These are phyloP conservation scores for Leccinum barrowsii DNA, from an alignment of 768 basidiomycete genomes.

Conservation along the genomic window DNA sequence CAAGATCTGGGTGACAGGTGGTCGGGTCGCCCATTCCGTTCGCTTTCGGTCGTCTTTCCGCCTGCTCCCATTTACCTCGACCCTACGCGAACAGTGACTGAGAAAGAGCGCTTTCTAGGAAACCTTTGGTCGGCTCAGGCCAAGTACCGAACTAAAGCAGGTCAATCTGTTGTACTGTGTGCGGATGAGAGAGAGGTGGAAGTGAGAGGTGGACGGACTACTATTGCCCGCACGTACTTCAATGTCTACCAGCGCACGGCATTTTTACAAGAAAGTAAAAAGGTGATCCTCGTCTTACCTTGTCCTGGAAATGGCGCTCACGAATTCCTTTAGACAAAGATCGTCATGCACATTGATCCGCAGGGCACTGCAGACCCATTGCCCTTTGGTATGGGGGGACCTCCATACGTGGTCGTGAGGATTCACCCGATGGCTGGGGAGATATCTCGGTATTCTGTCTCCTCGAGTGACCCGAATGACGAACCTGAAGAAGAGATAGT, in stretches of 20 bases:
- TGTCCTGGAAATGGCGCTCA: slow-evolving; percentile 8
- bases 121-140: slow-evolving; percentile 91
- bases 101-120: slow-evolving; percentile 82
- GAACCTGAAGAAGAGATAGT: slow-evolving; percentile 81
- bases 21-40: slow-evolving; percentile 83
- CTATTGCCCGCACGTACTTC: slow-evolving; percentile 78
- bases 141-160: slow-evolving; percentile 65
- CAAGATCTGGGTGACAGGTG: slow-evolving; percentile 81
- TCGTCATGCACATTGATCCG: slow-evolving; percentile 83
- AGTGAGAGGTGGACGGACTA: slow-evolving; percentile 53
- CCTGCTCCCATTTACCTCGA: slow-evolving; percentile 65
- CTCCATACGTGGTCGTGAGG: slow-evolving; percentile 78
- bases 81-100: slow-evolving; percentile 55
- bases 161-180: slow-evolving; percentile 69
- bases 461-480: slow-evolving; percentile 69
- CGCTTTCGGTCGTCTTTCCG: slow-evolving; percentile 73
- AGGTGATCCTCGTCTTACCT: slow-evolving; percentile 46
- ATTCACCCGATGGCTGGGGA: slow-evolving; percentile 83
- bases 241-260: slow-evolving; percentile 84
- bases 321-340: slow-evolving; percentile 60
- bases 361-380: slow-evolving; percentile 71
- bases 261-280: slow-evolving; percentile 73
- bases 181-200: slow-evolving; percentile 78
- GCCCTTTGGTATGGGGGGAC: slow-evolving; percentile 63
- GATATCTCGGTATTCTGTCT: slow-evolving; percentile 74